Percentiles rank a stretch among this genome's conserved stretches.
phyloP scores from a whole-genome alignment of 2,329 filamentous ascomycete genomes.

The Pezicula rhizophila region DNA sequence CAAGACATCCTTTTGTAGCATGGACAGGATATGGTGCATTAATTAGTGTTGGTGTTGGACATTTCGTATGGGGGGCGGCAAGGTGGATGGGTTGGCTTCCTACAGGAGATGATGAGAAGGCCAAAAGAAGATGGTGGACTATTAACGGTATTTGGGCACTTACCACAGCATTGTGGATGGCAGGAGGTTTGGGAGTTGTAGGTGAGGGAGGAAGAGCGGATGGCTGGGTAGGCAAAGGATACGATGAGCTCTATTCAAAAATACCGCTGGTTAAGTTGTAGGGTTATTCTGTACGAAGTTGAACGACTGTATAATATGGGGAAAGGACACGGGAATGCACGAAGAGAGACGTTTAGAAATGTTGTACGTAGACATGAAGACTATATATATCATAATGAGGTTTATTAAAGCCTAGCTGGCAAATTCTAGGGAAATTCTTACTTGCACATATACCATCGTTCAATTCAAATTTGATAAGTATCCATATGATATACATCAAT shows the following conservation, averaged over 20 bases:
- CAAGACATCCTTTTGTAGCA: slow-evolving; percentile 60
- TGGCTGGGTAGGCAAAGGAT: slow-evolving; percentile 76
- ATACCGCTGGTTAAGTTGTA: slow-evolving; percentile 51
- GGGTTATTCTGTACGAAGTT: slow-evolving; percentile 26
- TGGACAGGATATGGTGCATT: slow-evolving; percentile 65
- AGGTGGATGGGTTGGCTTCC: slow-evolving; percentile 69
- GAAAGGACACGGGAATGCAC: neutral
- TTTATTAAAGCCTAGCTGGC: no score
- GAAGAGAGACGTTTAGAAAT: neutral
- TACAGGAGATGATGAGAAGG: slow-evolving; percentile 42
- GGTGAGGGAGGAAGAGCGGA: slow-evolving; percentile 61
- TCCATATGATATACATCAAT: no score
- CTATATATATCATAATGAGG: no score
- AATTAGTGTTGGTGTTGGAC: slow-evolving; percentile 61
- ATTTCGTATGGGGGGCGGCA: slow-evolving; percentile 81
- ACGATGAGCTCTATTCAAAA: slow-evolving; percentile 65
- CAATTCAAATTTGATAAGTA: no score
- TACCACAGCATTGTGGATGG: slow-evolving; percentile 67
- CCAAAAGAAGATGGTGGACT: slow-evolving; percentile 62
- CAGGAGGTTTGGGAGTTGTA: slow-evolving; percentile 73
- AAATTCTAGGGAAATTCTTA: no score
- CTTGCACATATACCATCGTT: no score
- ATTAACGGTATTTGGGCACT: slow-evolving; percentile 60
- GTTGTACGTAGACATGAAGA: no score
- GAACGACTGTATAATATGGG: slow-evolving; percentile 5